These are phyloP conservation scores for Coleophoma eucalyptorum DNA, from an alignment of 2,329 filamentous ascomycete genomes.

Conservation along the genomic window DNA sequence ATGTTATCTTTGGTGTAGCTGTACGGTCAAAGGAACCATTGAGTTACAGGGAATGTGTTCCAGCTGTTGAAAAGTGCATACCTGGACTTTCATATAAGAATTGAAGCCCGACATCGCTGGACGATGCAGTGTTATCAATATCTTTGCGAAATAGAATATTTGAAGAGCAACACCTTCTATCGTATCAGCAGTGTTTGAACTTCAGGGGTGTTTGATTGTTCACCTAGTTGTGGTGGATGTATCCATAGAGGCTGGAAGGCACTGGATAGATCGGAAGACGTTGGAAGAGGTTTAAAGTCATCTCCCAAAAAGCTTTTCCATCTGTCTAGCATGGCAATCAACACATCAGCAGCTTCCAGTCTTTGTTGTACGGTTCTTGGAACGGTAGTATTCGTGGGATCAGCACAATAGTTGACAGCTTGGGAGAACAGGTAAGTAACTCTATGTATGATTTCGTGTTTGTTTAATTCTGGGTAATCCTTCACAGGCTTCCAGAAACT, in stretches of 20 bases:
- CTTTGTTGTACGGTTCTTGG: too few relatives aligned
- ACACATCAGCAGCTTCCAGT: slow-evolving; percentile 38
- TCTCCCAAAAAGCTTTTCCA: slow-evolving; percentile 31
- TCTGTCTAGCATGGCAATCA: slow-evolving; percentile 44
- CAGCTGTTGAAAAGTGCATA: neutral
- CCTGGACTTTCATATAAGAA: neutral
- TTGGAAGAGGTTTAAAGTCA: slow-evolving; percentile 36
- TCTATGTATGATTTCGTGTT: slow-evolving; percentile 48
- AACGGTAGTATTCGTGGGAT: slow-evolving; percentile 9
- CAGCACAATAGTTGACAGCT: slow-evolving; percentile 53
- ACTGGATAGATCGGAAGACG: slow-evolving; percentile 15
- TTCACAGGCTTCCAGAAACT: slow-evolving; percentile 55
- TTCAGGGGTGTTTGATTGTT: too few relatives aligned
- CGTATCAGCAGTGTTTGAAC: too few relatives aligned
- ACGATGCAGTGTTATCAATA: neutral
- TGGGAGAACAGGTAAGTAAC: slow-evolving; percentile 52
- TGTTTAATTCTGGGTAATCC: slow-evolving; percentile 40
- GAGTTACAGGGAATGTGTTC: neutral
- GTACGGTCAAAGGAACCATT: neutral
- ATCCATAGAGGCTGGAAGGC: slow-evolving; percentile 47
- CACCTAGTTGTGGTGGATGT: slow-evolving; percentile 28
- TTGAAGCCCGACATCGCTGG: neutral
- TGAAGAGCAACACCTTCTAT: slow-evolving; percentile 31
- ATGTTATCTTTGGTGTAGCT: neutral
- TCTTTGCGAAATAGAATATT: neutral